Base-by-base conservation (phyloP, 2,329 filamentous ascomycete genomes). In the Pseudocercospora eumusae region DNA sequence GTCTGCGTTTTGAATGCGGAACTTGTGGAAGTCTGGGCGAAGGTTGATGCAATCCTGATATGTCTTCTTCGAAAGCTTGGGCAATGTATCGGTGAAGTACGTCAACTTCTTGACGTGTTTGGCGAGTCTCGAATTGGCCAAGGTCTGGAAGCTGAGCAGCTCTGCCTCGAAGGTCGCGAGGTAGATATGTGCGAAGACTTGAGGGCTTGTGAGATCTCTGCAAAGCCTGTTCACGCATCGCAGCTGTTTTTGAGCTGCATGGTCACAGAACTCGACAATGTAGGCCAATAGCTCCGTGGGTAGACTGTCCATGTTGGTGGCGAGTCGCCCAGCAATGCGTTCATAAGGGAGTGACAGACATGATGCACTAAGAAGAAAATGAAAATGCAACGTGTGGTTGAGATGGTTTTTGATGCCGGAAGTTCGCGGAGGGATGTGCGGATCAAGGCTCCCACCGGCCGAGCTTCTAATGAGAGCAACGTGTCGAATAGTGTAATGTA, bases 81-180 rank as follows among this genome's bases (percentile, higher is more conserved):
- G 71, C 36, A 72, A 27, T n/a, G 71, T 61, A 42, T 74, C 70
- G 2, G 63, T 62, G 52, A 65, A 68, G 56, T 71, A 67, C n/a
- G 68, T 69, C 49, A 73, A 65, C 5, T 62, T 62, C 44, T 68
- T 68, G 55, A 74, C 68, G 56, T 69, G 64, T 53, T 64, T 68
- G 15, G 65, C 60, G 13, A 73, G 42, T 21, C 64, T 61, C 2
- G 65, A 65, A n/a, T 64, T 56, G 3, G 66, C 59, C 1, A 74
- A 57, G 18, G 47, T 21, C 20, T 60, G 45, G 4, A 73, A 57
- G 9, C 66, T 67, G 3, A 59, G 47, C 21, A 73, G 57, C 44
- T 66, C 62, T 9, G 64, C 42, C 18, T 62, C 52, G 28, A 73
- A 72, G 9, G 67, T 62, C 31, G 64, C 70, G 42, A 68, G 62